Percentiles rank a stretch among this genome's conserved stretches.
Evolutionary conservation across 208 protist genomes (phyloP).

Genomic region (Trypanosomatidae sp.): DNA sequence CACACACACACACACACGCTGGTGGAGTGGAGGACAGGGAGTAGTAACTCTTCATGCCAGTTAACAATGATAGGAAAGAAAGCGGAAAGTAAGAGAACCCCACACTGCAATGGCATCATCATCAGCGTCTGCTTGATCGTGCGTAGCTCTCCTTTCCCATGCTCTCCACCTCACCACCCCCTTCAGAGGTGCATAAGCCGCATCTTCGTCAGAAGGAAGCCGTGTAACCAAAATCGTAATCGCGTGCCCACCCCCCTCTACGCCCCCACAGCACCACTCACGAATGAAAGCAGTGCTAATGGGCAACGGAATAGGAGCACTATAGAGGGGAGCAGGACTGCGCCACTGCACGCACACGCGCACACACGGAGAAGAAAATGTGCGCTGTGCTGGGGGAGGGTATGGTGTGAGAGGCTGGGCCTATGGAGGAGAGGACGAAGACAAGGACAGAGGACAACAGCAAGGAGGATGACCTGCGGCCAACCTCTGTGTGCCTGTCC

Average conservation of each 20-base stretch:
- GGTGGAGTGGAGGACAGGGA: not conserved
- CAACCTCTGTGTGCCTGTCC: not conserved
- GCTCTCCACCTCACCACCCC: not conserved
- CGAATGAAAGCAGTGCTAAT: too few relatives aligned
- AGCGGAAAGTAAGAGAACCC: not conserved
- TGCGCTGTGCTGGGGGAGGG: not conserved
- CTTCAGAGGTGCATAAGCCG: not conserved
- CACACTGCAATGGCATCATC: not conserved
- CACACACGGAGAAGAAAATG: not conserved
- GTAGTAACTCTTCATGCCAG: not conserved
- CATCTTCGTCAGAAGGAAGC: not conserved
- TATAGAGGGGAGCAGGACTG: too few relatives aligned
- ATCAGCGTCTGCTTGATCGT: not conserved
- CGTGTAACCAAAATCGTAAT: not conserved
- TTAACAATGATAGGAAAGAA: not conserved
- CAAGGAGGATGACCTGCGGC: not conserved
- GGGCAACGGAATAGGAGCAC: too few relatives aligned
- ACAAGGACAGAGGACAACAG: not conserved
- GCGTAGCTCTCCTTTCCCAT: not conserved
- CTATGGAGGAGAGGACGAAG: not conserved
- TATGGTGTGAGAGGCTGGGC: not conserved
- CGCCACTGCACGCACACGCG: not conserved
- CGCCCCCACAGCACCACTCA: not conserved
- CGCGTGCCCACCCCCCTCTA: not conserved
- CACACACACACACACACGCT: not conserved